Percentiles rank a stretch among this genome's conserved stretches.
Evolutionary conservation across 345 rosid species (phyloP).

Genomic region (Camelina neglecta): DNA sequence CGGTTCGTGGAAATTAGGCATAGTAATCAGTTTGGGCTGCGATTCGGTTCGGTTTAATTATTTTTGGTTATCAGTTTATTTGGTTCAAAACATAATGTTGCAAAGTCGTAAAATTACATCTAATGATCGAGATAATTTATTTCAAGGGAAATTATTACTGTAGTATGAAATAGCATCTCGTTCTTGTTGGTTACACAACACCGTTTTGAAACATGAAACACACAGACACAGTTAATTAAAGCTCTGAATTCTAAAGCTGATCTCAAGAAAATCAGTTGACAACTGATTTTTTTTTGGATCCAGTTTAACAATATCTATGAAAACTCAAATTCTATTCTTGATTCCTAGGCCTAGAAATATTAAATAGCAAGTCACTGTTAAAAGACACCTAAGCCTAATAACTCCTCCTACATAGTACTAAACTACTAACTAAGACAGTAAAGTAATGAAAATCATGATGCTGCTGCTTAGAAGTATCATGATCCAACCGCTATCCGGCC

Average conservation of each 20-base stretch:
- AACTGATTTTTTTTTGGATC: too few species aligned
- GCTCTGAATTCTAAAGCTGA: not conserved
- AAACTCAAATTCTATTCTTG: not conserved
- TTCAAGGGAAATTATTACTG: too few species aligned
- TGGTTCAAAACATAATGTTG: not conserved
- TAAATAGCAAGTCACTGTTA: constrained; percentile 23
- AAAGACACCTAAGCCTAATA: constrained; percentile 6
- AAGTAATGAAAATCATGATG: constrained; percentile 72
- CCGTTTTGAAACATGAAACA: not conserved
- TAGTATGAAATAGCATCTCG: not conserved
- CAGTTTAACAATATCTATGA: too few species aligned
- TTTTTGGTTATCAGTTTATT: not conserved
- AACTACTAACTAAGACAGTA: constrained; percentile 51
- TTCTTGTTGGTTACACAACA: not conserved
- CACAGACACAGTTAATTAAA: not conserved
- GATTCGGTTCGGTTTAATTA: not conserved
- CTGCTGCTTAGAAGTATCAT: constrained; percentile 83
- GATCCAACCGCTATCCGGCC: constrained; percentile 70
- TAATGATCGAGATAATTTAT: too few species aligned
- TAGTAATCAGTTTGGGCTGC: too few species aligned
- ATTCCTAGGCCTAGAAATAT: constrained; percentile 23
- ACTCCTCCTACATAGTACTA: not conserved
- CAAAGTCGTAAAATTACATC: not conserved
- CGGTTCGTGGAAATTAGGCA: too few species aligned
- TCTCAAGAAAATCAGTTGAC: too few species aligned